Conservation (phyloP, 2,329 filamentous ascomycete species). For the Phaeomoniella chlamydospora region DNA sequence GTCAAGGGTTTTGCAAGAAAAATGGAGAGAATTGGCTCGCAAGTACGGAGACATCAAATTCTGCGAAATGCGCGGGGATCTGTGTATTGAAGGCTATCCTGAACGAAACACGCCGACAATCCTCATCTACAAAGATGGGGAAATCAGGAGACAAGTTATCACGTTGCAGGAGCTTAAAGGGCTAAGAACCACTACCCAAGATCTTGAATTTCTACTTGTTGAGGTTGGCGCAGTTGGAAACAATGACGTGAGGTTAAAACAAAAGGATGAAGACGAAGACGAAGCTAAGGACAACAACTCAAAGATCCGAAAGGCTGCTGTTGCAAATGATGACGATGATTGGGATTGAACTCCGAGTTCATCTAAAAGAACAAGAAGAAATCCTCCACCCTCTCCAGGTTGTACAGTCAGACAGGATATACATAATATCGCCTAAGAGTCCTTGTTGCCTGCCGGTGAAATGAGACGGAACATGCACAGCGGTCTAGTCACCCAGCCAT, state of each 20-base stretch:
- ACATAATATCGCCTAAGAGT: too few species aligned
- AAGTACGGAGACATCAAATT: constrained; percentile 96
- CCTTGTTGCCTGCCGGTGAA: too few species aligned
- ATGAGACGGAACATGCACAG: too few species aligned
- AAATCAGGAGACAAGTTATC: constrained; percentile 86
- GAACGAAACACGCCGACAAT: constrained; percentile 92
- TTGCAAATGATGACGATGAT: constrained; percentile 37
- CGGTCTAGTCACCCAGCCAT: too few species aligned
- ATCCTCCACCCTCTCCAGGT: too few species aligned
- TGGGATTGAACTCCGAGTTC: constrained; percentile 48
- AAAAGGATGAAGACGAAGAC: constrained; percentile 44
- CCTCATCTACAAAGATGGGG: constrained; percentile 77
- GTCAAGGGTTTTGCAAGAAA: constrained; percentile 65
- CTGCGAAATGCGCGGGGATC: constrained; percentile 80
- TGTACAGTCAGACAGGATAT: too few species aligned
- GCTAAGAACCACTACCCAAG: constrained; percentile 51
- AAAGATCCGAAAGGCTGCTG: constrained; percentile 20
- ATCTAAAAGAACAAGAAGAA: neutral
- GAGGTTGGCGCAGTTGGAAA: constrained; percentile 67
- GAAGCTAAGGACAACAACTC: constrained; percentile 20
- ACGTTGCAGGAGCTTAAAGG: constrained; percentile 71
- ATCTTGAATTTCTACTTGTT: constrained; percentile 69
- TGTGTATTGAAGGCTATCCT: constrained; percentile 94
- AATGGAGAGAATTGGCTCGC: constrained; percentile 71
- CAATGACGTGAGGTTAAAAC: constrained; percentile 63